Conservation (phyloP, 192 early-diverging fungal genomes). For the Haplosporangium gracile region DNA sequence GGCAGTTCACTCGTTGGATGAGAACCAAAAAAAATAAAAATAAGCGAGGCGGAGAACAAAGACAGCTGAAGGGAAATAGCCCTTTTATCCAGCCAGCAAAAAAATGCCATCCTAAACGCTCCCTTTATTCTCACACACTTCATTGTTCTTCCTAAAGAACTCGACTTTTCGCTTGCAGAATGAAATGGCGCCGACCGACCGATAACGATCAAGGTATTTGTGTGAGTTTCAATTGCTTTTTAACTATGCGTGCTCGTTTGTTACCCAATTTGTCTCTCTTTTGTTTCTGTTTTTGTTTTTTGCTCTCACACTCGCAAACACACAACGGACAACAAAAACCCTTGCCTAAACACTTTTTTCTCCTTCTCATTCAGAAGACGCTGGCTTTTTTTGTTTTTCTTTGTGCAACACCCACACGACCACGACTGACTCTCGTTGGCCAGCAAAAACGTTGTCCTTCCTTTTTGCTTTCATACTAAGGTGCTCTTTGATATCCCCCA, state of each 20-base stretch:
- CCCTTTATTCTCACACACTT: too few relatives aligned
- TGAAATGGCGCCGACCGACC: too few relatives aligned
- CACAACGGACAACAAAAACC: neutral
- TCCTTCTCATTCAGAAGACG: neutral
- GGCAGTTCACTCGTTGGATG: too few relatives aligned
- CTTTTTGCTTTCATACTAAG: neutral
- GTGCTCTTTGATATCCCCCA: neutral
- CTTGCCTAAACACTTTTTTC: neutral
- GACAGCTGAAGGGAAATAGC: neutral
- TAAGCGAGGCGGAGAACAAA: neutral
- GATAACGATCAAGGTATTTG: too few relatives aligned
- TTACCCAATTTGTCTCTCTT: neutral
- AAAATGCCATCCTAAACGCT: too few relatives aligned
- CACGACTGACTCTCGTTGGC: neutral
- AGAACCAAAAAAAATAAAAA: neutral
- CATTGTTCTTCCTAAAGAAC: too few relatives aligned
- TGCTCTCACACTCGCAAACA: neutral
- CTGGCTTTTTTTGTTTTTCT: neutral
- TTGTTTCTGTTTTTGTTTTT: neutral
- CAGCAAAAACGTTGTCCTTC: neutral
- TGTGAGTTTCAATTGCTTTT: too few relatives aligned
- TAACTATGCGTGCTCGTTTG: neutral
- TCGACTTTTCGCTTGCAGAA: too few relatives aligned
- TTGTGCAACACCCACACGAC: constrained; percentile 4
- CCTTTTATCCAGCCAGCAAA: neutral